Evolutionary conservation across 2,329 filamentous ascomycete species (phyloP).

Genomic region (Pochonia chlamydosporia): DNA sequence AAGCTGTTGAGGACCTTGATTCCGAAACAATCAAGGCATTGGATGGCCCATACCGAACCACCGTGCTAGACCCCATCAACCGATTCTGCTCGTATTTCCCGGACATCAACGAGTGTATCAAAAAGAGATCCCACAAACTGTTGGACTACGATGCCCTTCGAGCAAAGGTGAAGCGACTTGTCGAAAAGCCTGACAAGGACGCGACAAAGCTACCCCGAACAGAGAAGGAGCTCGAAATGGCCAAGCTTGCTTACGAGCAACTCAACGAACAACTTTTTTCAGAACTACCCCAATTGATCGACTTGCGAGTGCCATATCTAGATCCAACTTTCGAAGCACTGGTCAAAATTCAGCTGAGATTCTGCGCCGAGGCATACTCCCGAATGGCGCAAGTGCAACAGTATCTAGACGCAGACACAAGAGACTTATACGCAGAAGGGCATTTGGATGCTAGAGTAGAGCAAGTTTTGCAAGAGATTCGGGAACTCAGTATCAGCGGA

Average conservation of each 20-base stretch:
- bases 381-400: slow-evolving; percentile 99
- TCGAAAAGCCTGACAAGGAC: slow-evolving; percentile 98
- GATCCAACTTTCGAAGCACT: slow-evolving; percentile 96
- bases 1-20: slow-evolving; percentile 95
- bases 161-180: slow-evolving; percentile 92
- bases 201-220: slow-evolving; percentile 91
- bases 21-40: slow-evolving; percentile 97
- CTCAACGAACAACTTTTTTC: slow-evolving; percentile 92
- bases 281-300: slow-evolving; percentile 92
- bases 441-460: slow-evolving; percentile 89
- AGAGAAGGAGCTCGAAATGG: slow-evolving; percentile 94
- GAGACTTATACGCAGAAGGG: slow-evolving; percentile 92
- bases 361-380: slow-evolving; percentile 96
- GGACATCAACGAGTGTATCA: slow-evolving; percentile 98
- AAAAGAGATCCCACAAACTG: slow-evolving; percentile 97
- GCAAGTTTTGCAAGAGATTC: slow-evolving; percentile 92
- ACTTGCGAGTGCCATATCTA: slow-evolving; percentile 92
- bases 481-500: slow-evolving; percentile 87
- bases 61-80: slow-evolving; percentile 90
- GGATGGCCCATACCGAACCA: slow-evolving; percentile 90
- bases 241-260: slow-evolving; percentile 88
- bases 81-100: slow-evolving; percentile 98
- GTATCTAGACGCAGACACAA: slow-evolving; percentile 90
- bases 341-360: slow-evolving; percentile 96
- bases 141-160: slow-evolving; percentile 96